Evolutionary conservation across 768 basidiomycete genomes (phyloP).

Genomic region (Pleurotus sapidus): DNA sequence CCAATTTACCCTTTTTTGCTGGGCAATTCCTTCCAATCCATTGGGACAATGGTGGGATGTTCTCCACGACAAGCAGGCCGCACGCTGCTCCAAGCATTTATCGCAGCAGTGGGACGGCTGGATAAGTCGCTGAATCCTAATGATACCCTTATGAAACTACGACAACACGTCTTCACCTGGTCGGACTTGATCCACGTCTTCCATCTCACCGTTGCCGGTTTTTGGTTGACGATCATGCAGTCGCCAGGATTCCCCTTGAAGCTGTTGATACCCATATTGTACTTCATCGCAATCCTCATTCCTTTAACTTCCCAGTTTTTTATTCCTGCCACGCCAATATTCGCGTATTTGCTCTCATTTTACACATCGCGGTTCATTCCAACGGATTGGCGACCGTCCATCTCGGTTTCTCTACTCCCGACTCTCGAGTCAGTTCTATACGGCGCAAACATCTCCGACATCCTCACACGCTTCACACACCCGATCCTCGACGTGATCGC

Average conservation of each 20-base stretch:
- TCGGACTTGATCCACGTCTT: conserved; percentile 64
- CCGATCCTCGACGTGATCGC: conserved; percentile 90
- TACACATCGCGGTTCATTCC: conserved; percentile 90
- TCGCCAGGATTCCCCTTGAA: conserved; percentile 70
- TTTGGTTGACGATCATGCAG: conserved; percentile 76
- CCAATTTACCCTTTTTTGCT: no score
- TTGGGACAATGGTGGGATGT: background rate
- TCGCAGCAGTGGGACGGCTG: conserved; percentile 61
- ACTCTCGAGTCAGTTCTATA: conserved; percentile 94
- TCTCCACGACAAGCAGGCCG: background rate
- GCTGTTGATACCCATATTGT: conserved; percentile 73
- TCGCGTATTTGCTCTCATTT: conserved; percentile 83
- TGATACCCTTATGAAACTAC: conserved; percentile 60
- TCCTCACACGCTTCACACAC: conserved; percentile 93
- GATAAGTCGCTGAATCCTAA: conserved; percentile 76
- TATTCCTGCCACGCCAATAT: conserved; percentile 81
- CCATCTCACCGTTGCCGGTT: conserved; percentile 56
- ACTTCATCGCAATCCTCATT: conserved; percentile 64
- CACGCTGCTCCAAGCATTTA: conserved; percentile 39
- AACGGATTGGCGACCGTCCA: conserved; percentile 65
- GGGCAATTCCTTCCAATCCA: no score
- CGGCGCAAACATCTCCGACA: conserved; percentile 96
- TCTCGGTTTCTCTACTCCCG: conserved; percentile 91
- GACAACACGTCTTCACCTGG: conserved; percentile 50
- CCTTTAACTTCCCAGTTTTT: conserved; percentile 92